Evolutionary conservation across 2,329 filamentous ascomycete genomes (phyloP), one percentile per base, ranked within the genome.

Genomic region (Pseudopyrenochaeta lycopersici): DNA sequence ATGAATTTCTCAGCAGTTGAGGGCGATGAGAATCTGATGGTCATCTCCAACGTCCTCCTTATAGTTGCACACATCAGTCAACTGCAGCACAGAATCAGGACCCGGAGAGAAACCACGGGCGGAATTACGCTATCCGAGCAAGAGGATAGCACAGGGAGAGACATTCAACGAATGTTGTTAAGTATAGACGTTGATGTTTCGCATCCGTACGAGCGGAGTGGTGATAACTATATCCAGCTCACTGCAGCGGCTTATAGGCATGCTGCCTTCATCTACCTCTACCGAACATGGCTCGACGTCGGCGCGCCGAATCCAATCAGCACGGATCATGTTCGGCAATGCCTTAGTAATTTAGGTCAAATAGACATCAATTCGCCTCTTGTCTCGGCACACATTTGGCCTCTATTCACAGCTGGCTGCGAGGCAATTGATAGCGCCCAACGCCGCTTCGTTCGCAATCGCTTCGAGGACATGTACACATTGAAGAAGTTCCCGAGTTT

Each of bases 181-280:
- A 46, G 49, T 3, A 56, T 71, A 60, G 53, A 64, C 14, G 65
- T 67, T 11, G 30, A 18, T 3, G 20, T 35, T 17, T 43, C 50
- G 15, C 56, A 56, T 14, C 41, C 31, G 2, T 30, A 27, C 14
- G 21, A 20, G 3, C 20, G 3, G 14, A 39, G 18, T 14, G 21
- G 14, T 6, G 42, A 51, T 35, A 17, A 45, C 10, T 62, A 71
- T 15, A 61, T 70, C 12, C 43, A n/a, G 7, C 23, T 44, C 31
- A 73, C 70, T 10, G 66, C 69, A 12, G 60, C 68, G 52, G 67
- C 69, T 4, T 72, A 69, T 35, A 67, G 67, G 12, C 70, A 73
- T 43, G 64, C 70, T 29, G 70, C 70, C 1, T 71, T 72, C 54
- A 73, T 73, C 36, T 72, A 73, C 38, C 64, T 73, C 20, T 71